These are phyloP conservation scores for Globisporangium acanthophoron DNA, from an alignment of 352 stramenopile genomes.

Conservation along the genomic window DNA sequence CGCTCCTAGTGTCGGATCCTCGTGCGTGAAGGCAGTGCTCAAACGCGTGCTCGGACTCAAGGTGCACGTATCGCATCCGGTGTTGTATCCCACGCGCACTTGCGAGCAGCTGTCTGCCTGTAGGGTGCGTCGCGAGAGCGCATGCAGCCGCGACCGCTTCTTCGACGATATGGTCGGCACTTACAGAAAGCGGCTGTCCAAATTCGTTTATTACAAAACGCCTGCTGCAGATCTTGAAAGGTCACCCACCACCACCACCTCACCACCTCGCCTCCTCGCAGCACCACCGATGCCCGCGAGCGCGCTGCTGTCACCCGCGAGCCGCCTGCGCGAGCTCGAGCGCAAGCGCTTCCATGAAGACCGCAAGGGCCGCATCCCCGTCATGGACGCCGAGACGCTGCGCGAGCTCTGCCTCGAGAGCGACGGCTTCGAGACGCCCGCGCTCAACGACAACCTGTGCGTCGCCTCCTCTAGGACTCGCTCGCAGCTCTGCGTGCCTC, in stretches of 20 bases:
- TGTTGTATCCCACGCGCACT: too few relatives aligned
- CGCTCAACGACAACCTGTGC: slow-evolving; percentile 79
- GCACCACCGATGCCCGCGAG: slow-evolving; percentile 28
- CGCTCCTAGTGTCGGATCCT: too few relatives aligned
- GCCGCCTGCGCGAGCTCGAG: slow-evolving; percentile 58
- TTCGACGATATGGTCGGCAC: too few relatives aligned
- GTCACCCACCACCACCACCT: too few relatives aligned
- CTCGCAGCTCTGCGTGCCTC: neutral
- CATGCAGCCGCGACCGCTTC: too few relatives aligned
- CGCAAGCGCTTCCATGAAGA: slow-evolving; percentile 61
- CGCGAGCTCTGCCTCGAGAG: slow-evolving; percentile 83
- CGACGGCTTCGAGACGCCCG: slow-evolving; percentile 89
- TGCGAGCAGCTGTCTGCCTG: too few relatives aligned
- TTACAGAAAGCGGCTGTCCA: too few relatives aligned
- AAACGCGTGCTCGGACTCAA: too few relatives aligned
- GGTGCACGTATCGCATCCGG: too few relatives aligned
- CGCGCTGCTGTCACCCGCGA: slow-evolving; percentile 39
- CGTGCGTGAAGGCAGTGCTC: too few relatives aligned
- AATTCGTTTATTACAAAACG: neutral
- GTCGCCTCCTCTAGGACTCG: neutral
- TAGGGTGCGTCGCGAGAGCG: too few relatives aligned
- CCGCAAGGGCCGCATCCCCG: slow-evolving; percentile 63
- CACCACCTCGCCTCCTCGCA: neutral
- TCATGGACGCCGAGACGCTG: slow-evolving; percentile 88
- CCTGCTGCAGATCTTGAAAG: too few relatives aligned